Percentiles rank a stretch among this genome's conserved stretches.
phyloP scores from a whole-genome alignment of 2,329 filamentous ascomycete genomes.

The Diaporthe aspalathi region DNA sequence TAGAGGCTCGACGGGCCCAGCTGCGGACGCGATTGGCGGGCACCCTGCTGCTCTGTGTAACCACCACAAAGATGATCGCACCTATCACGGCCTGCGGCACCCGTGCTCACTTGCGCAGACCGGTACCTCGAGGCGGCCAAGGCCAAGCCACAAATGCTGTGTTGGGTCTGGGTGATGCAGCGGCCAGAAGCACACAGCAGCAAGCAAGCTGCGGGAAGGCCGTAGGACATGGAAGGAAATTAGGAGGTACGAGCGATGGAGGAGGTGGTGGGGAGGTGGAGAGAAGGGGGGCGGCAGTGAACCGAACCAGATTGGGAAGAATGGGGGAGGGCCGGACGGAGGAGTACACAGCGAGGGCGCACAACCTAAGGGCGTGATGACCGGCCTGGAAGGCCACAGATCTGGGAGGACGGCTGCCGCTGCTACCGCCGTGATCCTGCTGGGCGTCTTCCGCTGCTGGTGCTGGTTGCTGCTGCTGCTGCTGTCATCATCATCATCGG shows the following conservation, averaged over 20 bases:
- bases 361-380: constrained; percentile 27
- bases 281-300: background rate
- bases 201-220: background rate
- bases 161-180: constrained; percentile 18
- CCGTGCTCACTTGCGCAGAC: background rate
- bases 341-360: constrained; percentile 23
- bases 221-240: background rate
- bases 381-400: constrained; percentile 8
- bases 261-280: background rate
- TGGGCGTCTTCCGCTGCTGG: background rate
- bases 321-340: constrained; percentile 16
- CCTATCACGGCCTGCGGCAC: constrained; percentile 19
- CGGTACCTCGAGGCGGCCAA: constrained; percentile 24
- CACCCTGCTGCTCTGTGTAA: constrained; percentile 23
- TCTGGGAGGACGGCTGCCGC: constrained; percentile 16
- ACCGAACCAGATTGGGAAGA: constrained; percentile 6
- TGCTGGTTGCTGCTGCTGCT: background rate
- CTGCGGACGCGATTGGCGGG: constrained; percentile 17
- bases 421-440: background rate
- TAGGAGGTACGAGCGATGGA: constrained; percentile 6
- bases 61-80: constrained; percentile 28
- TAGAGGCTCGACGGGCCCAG: constrained; percentile 2
- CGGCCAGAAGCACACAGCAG: constrained; percentile 16
- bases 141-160: constrained; percentile 22
- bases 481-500: constrained; percentile 18